phyloP scores from a whole-genome alignment of 352 stramenopile species.

The Detonula confervacea region DNA sequence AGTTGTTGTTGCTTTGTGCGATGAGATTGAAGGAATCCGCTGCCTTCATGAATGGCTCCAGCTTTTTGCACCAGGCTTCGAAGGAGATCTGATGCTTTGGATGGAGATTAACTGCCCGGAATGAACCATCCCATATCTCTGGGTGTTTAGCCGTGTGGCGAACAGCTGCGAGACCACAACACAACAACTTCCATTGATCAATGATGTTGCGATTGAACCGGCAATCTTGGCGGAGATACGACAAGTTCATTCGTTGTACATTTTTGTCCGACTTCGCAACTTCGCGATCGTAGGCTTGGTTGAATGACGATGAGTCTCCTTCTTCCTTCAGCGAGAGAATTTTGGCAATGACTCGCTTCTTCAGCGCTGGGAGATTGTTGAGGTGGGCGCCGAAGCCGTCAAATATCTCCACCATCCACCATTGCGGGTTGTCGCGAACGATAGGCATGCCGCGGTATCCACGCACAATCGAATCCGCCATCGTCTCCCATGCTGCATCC shows the following conservation, averaged over 20 bases:
- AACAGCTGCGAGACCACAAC: conserved; percentile 18
- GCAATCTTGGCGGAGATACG: background rate
- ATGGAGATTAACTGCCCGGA: conserved; percentile 18
- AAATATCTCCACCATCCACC: conserved; percentile 29
- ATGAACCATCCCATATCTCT: conserved; percentile 17
- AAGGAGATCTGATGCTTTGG: conserved; percentile 16
- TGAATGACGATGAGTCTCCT: conserved; percentile 10
- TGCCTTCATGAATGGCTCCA: conserved; percentile 16
- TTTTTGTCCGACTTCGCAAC: conserved; percentile 25
- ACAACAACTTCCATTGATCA: conserved; percentile 32
- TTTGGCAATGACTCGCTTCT: conserved; percentile 1
- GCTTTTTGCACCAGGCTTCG: conserved; percentile 34
- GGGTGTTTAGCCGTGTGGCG: conserved; percentile 6
- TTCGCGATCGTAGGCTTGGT: conserved; percentile 21
- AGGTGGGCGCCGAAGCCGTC: conserved; percentile 36
- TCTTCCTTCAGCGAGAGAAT: conserved; percentile 36
- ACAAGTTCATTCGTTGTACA: background rate
- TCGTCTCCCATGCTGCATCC: conserved; percentile 26
- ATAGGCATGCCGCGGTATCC: conserved; percentile 9
- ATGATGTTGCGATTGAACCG: conserved; percentile 3
- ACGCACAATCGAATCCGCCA: background rate
- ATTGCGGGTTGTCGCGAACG: conserved; percentile 27
- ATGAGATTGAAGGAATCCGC: conserved; percentile 22
- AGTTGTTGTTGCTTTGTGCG: conserved; percentile 2
- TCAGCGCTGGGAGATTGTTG: background rate